phyloP scores from a whole-genome alignment of 371 early-diverging fungal genomes.

The Lichtheimia ornata region DNA sequence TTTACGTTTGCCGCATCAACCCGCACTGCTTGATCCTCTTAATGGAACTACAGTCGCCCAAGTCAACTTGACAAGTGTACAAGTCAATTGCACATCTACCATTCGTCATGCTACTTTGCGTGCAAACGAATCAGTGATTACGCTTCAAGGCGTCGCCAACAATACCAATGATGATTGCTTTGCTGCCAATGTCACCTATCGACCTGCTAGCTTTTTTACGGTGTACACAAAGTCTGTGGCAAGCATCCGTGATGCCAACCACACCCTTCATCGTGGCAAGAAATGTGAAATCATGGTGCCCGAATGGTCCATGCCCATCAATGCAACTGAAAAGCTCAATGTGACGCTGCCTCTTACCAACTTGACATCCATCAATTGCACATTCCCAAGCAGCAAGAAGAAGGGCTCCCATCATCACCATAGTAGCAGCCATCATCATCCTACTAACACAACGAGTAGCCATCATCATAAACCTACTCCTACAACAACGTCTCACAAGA shows the following conservation, averaged over 20 bases:
- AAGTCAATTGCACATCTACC: constrained; percentile 11
- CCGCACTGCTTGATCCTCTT: not conserved
- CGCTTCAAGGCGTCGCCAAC: constrained; percentile 11
- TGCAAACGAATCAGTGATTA: constrained; percentile 10
- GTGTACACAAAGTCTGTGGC: constrained; percentile 6
- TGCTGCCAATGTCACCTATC: constrained; percentile 2
- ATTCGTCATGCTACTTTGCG: constrained; percentile 8
- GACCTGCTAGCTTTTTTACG: constrained; percentile 12
- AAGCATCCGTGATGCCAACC: constrained; percentile 9
- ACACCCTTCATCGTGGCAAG: constrained; percentile 12
- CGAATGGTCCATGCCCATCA: constrained; percentile 10
- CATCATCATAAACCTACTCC: constrained; percentile 5
- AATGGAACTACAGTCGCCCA: not conserved
- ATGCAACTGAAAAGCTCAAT: constrained; percentile 5
- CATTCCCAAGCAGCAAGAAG: constrained; percentile 5
- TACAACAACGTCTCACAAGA: constrained; percentile 13
- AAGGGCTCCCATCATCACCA: constrained; percentile 16
- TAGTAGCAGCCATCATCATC: constrained; percentile 10
- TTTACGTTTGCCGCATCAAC: not conserved
- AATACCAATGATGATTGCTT: constrained; percentile 7
- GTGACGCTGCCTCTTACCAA: constrained; percentile 15
- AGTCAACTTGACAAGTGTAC: not conserved
- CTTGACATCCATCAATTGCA: constrained; percentile 11
- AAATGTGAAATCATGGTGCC: constrained; percentile 15
- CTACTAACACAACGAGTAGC: constrained; percentile 3